phyloP scores from a whole-genome alignment of 2,329 filamentous ascomycete genomes.

The Fusarium gaditjirri region DNA sequence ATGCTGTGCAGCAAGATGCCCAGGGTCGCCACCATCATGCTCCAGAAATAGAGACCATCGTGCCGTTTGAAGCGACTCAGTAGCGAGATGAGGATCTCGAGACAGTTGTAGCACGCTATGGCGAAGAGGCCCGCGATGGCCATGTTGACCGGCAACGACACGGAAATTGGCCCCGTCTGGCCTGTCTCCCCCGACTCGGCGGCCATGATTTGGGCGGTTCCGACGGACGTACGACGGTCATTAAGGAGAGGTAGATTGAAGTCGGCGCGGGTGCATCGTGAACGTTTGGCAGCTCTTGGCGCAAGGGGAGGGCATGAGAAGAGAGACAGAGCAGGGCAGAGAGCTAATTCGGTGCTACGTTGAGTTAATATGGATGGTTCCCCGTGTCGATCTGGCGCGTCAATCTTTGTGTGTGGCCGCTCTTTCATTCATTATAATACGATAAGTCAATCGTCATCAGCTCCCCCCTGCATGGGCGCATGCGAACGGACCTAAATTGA shows the following conservation, averaged over 20 bases:
- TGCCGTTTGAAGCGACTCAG: constrained; percentile 30
- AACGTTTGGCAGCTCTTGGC: background rate
- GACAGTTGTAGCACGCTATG: constrained; percentile 31
- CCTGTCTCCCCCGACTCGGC: constrained; percentile 3
- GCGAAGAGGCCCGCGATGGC: constrained; percentile 33
- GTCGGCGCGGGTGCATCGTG: background rate
- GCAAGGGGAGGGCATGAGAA: background rate
- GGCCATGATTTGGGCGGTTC: constrained; percentile 24
- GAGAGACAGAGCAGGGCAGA: background rate
- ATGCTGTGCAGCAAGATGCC: constrained; percentile 28
- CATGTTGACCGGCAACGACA: constrained; percentile 29
- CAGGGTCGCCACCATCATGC: constrained; percentile 25
- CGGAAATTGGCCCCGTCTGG: constrained; percentile 28
- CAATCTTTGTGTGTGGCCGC: background rate
- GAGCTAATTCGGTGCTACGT: background rate
- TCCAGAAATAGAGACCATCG: constrained; percentile 34
- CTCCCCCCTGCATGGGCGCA: background rate
- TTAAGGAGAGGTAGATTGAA: background rate
- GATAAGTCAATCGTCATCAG: constrained; percentile 10
- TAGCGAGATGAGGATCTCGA: constrained; percentile 35
- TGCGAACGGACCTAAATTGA: background rate
- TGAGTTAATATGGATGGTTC: background rate
- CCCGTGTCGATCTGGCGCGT: constrained; percentile 2
- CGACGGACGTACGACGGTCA: constrained; percentile 20
- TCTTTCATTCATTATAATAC: background rate